Evolutionary conservation across 2,329 filamentous ascomycete species (phyloP), one percentile per base, ranked within the genome.

Genomic region (Pseudogymnoascus destructans): DNA sequence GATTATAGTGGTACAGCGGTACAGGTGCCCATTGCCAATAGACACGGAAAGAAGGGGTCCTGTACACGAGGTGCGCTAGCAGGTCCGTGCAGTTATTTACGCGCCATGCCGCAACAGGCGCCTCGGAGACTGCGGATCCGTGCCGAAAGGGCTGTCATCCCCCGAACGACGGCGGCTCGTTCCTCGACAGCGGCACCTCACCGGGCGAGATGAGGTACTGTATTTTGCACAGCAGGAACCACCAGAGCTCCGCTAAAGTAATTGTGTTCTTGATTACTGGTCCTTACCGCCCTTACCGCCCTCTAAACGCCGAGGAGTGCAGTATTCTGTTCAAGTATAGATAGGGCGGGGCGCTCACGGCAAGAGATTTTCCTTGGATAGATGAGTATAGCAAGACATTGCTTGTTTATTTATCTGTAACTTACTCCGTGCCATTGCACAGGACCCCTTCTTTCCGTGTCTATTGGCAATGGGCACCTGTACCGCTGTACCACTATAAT

Each of bases 81-180:
- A 9, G 46, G 15, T 52, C 46, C 46, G 46, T 52, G 46, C 46
- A 30, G n/a, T 15, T 11, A 17, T 17, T 30, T 17, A 52, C 46
- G 46, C 46, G 46, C 46, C 46, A 52, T 52, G 46, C 46, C 46
- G 46, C 46, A 52, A 52, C 5, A 52, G 46, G 46, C 46, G 46
- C 46, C 25, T 52, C 46, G 46, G 46, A 52, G 46, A 52, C 25
- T 52, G 46, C 46, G 46, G 46, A 52, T 52, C 46, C 46, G 46
- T 52, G 46, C 46, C 15, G 46, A 52, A 52, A 30, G 46, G 46
- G 25, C 25, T 25, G 5, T 30, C n/a, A 5, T 52, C 23, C 46
- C 46, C 46, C 46, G 46, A 30, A 52, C 25, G 46, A 19, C 23
- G 46, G 46, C 46, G 46, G 46, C 46, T 17, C 46, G 8, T 52